Evolutionary conservation across 257 asterid species (phyloP).

Genomic region (Fraxinus americana): DNA sequence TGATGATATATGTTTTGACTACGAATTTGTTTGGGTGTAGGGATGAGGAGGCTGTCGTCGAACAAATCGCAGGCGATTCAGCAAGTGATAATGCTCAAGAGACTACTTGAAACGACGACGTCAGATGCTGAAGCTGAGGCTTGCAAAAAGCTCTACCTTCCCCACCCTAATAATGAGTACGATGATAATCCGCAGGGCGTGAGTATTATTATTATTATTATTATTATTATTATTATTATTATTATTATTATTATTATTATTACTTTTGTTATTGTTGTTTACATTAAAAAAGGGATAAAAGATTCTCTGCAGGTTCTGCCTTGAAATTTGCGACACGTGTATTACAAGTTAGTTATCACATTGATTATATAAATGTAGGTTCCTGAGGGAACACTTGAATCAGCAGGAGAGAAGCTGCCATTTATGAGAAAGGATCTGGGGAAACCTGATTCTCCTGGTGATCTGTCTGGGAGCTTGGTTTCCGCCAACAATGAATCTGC

Average conservation of each 20-base stretch:
- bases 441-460: slow-evolving; percentile 48
- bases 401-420: slow-evolving; percentile 50
- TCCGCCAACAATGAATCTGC: slow-evolving; percentile 52
- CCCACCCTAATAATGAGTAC: slow-evolving; percentile 38
- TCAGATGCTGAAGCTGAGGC: slow-evolving; percentile 56
- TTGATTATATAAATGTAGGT: slow-evolving; percentile 54
- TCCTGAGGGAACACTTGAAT: slow-evolving; percentile 47
- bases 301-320: slow-evolving; percentile 34
- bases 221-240: not conserved
- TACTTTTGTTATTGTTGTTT: not conserved
- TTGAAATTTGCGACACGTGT: slow-evolving; percentile 37
- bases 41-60: slow-evolving; percentile 99
- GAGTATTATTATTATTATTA: slow-evolving; percentile 35
- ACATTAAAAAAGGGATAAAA: slow-evolving; percentile 10
- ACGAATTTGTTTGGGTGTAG: slow-evolving; percentile 33
- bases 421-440: slow-evolving; percentile 45
- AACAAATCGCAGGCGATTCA: slow-evolving; percentile 99
- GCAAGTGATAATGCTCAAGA: slow-evolving; percentile 90
- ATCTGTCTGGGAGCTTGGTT: slow-evolving; percentile 41
- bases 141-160: slow-evolving; percentile 50
- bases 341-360: slow-evolving; percentile 20
- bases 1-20: slow-evolving; percentile 3
- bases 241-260: too few relatives aligned
- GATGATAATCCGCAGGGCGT: slow-evolving; percentile 48
- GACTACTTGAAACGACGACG: slow-evolving; percentile 72